These are phyloP conservation scores for Isabelozyma gotoi DNA, from an alignment of 805 yeast genomes.

Conservation along the genomic window DNA sequence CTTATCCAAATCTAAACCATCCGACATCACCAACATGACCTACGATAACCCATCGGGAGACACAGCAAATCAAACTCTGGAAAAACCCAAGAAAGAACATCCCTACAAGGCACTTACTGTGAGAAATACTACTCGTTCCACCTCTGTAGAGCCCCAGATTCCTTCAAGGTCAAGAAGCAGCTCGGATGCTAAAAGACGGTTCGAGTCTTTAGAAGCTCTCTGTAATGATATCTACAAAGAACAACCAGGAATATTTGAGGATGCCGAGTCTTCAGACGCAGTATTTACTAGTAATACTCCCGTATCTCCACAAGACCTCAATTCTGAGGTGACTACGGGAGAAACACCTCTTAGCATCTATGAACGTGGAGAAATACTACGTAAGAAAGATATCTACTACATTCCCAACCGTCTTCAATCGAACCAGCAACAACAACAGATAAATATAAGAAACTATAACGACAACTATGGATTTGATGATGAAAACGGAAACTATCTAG, in stretches of 20 bases:
- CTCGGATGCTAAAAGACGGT: background rate
- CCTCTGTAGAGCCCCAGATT: too few species aligned
- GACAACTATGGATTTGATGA: conserved; percentile 76
- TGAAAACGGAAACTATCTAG: conserved; percentile 57
- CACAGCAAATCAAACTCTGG: too few species aligned
- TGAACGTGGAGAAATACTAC: conserved; percentile 60
- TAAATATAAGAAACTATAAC: conserved; percentile 37
- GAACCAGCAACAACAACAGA: conserved; percentile 3
- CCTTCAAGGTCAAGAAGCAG: too few species aligned
- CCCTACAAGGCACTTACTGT: background rate
- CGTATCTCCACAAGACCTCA: conserved; percentile 1
- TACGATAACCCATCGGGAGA: background rate
- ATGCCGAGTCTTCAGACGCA: background rate
- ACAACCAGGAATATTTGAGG: conserved; percentile 27
- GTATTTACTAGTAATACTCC: background rate
- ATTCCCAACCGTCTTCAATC: conserved; percentile 35
- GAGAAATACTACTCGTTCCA: too few species aligned
- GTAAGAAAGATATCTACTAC: conserved; percentile 50
- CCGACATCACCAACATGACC: conserved; percentile 21
- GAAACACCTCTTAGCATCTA: conserved; percentile 41
- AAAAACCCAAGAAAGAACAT: conserved; percentile 3
- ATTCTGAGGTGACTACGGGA: background rate
- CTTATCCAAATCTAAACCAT: conserved; percentile 11
- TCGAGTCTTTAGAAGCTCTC: conserved; percentile 13
- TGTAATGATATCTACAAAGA: conserved; percentile 19